Conservation (phyloP, 2,329 filamentous ascomycete species). For the Neonectria neomacrospora region DNA sequence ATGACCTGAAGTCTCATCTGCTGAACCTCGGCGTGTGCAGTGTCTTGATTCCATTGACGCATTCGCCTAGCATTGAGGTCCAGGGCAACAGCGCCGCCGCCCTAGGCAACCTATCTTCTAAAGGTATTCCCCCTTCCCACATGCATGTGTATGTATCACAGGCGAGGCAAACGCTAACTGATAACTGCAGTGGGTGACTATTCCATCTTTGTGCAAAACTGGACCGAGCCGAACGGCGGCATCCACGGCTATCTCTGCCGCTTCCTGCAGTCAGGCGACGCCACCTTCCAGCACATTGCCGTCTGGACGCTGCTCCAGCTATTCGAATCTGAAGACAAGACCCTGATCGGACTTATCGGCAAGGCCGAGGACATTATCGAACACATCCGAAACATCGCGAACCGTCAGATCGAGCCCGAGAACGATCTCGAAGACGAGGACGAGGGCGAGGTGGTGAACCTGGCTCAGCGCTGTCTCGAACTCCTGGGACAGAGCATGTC, state of each 20-base stretch:
- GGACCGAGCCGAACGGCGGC: conserved; percentile 90
- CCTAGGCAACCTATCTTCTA: conserved; percentile 93
- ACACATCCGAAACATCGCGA: conserved; percentile 91
- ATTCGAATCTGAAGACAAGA: conserved; percentile 92
- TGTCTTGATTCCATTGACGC: conserved; percentile 92
- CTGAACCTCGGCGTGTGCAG: conserved; percentile 95
- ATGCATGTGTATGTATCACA: not conserved
- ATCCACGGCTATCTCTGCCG: conserved; percentile 95
- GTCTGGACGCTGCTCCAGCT: conserved; percentile 98
- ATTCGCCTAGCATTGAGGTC: conserved; percentile 95
- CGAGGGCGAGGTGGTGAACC: conserved; percentile 89
- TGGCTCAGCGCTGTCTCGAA: conserved; percentile 91
- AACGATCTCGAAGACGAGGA: conserved; percentile 89
- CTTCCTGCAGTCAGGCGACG: conserved; percentile 92
- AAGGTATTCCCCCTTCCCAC: conserved; percentile 70
- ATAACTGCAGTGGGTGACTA: conserved; percentile 84
- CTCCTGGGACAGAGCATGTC: conserved; percentile 80
- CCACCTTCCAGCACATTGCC: conserved; percentile 98
- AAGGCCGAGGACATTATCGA: conserved; percentile 91
- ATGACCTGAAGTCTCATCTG: conserved; percentile 92
- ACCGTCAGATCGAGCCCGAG: conserved; percentile 87
- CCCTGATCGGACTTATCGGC: conserved; percentile 86
- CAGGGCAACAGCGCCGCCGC: conserved; percentile 98
- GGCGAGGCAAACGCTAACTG: conserved; percentile 4
- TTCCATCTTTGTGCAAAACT: conserved; percentile 93